Percentiles rank a stretch among this genome's conserved stretches.
Evolutionary conservation across 2,329 filamentous ascomycete species (phyloP).

Genomic region (Fusarium gaditjirri): DNA sequence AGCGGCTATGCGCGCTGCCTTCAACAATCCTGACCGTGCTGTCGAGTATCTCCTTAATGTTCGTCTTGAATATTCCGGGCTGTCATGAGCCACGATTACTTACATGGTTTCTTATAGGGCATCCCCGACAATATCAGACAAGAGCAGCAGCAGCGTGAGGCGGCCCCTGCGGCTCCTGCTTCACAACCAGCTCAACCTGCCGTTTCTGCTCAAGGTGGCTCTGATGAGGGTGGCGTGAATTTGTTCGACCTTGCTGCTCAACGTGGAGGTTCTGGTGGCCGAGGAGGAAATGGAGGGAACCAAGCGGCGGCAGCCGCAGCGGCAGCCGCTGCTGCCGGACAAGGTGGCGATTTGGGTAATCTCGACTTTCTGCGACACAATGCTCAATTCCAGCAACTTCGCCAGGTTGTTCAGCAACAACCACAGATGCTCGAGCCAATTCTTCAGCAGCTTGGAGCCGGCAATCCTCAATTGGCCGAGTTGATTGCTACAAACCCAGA

Average conservation of each 20-base stretch:
- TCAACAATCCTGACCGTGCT: conserved; percentile 95
- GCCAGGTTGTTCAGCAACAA: conserved; percentile 96
- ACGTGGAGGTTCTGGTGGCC: conserved; percentile 63
- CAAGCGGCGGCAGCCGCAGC: conserved; percentile 55
- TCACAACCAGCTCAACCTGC: conserved; percentile 53
- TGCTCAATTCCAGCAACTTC: conserved; percentile 96
- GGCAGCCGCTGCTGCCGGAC: conserved; percentile 59
- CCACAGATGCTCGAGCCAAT: conserved; percentile 99
- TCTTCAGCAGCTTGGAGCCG: conserved; percentile 91
- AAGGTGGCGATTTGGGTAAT: conserved; percentile 73
- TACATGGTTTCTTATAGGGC: conserved; percentile 64
- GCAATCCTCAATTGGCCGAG: conserved; percentile 93
- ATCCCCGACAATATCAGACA: conserved; percentile 87
- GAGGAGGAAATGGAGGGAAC: conserved; percentile 56
- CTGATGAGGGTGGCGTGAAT: conserved; percentile 79
- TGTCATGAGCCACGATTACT: conserved; percentile 10
- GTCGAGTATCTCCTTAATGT: conserved; percentile 95
- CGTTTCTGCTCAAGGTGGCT: conserved; percentile 56
- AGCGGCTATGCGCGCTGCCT: conserved; percentile 93
- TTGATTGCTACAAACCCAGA: conserved; percentile 93
- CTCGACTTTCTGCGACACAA: conserved; percentile 96
- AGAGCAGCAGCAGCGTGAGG: conserved; percentile 67
- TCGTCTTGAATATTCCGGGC: conserved; percentile 49
- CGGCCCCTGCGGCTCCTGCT: conserved; percentile 51
- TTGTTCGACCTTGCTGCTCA: conserved; percentile 94